Evolutionary conservation across 2,329 filamentous ascomycete species (phyloP).

Genomic region (Monilinia fructigena): DNA sequence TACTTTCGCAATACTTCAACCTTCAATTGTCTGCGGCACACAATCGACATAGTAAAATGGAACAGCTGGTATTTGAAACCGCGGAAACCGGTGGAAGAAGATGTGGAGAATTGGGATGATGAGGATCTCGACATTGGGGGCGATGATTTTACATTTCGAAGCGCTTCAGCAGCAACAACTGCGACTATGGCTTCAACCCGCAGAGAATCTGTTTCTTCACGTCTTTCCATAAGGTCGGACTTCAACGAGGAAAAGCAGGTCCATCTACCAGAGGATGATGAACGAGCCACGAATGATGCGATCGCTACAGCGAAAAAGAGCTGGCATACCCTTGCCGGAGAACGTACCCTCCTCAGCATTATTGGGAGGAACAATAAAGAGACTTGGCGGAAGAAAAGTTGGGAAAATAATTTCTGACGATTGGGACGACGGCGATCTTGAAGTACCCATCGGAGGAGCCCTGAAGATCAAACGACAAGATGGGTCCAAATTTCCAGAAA

Average conservation of each 20-base stretch:
- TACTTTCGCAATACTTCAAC: background rate
- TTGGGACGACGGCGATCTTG: conserved; percentile 76
- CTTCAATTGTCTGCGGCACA: background rate
- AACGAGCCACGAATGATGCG: conserved; percentile 77
- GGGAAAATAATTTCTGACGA: conserved; percentile 75
- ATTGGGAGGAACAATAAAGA: conserved; percentile 88
- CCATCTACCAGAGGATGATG: conserved; percentile 79
- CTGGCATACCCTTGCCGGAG: conserved; percentile 85
- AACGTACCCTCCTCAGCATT: conserved; percentile 87
- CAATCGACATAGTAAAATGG: conserved; percentile 29
- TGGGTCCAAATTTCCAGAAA: conserved; percentile 62
- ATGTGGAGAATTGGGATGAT: conserved; percentile 77
- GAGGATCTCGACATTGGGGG: conserved; percentile 71
- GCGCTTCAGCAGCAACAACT: conserved; percentile 45
- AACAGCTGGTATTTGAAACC: conserved; percentile 39
- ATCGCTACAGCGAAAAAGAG: conserved; percentile 84
- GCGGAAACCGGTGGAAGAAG: conserved; percentile 47
- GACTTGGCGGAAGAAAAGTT: conserved; percentile 73
- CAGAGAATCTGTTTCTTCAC: conserved; percentile 69
- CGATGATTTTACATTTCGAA: conserved; percentile 62
- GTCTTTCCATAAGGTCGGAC: conserved; percentile 24
- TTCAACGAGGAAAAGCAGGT: conserved; percentile 76
- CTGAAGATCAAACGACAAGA: conserved; percentile 66
- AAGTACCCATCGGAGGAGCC: conserved; percentile 59
- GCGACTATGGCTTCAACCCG: conserved; percentile 48